phyloP scores from a whole-genome alignment of 176 grass and related monocot species.

The Musa troglodytarum region DNA sequence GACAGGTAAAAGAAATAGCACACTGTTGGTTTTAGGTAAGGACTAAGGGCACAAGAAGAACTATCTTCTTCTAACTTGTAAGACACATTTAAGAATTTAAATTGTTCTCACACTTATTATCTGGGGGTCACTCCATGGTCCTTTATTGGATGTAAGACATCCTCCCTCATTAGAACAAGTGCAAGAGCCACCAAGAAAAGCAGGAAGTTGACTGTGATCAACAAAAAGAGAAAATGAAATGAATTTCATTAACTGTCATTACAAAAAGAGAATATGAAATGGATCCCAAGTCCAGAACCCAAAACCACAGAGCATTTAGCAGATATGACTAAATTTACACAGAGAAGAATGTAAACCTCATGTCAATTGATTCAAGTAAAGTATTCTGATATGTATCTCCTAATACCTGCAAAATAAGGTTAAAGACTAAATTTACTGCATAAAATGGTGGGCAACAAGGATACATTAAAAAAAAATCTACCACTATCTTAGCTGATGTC shows the following conservation, averaged over 20 bases:
- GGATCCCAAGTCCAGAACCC: not conserved
- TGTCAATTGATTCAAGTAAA: conserved; percentile 33
- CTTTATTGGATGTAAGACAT: conserved; percentile 44
- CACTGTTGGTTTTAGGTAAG: not conserved
- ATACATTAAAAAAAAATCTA: conserved; percentile 9
- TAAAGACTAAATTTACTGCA: not conserved
- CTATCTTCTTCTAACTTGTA: not conserved
- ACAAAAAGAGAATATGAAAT: not conserved
- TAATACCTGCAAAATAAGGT: conserved; percentile 27
- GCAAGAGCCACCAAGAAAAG: conserved; percentile 46
- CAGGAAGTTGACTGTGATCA: conserved; percentile 37
- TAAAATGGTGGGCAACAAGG: conserved; percentile 1
- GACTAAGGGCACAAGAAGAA: not conserved
- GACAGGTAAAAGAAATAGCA: not conserved
- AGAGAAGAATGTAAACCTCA: conserved; percentile 14
- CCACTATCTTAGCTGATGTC: conserved; percentile 39
- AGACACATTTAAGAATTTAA: not conserved
- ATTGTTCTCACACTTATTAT: conserved; percentile 15
- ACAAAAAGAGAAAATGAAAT: not conserved
- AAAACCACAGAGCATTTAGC: not conserved
- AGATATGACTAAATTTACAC: not conserved
- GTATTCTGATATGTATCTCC: conserved; percentile 34
- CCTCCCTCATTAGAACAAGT: conserved; percentile 34
- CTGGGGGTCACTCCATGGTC: conserved; percentile 34
- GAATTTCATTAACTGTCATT: conserved; percentile 25